Conservation (phyloP, 148 eudicot species). For the Camellia sinensis region DNA sequence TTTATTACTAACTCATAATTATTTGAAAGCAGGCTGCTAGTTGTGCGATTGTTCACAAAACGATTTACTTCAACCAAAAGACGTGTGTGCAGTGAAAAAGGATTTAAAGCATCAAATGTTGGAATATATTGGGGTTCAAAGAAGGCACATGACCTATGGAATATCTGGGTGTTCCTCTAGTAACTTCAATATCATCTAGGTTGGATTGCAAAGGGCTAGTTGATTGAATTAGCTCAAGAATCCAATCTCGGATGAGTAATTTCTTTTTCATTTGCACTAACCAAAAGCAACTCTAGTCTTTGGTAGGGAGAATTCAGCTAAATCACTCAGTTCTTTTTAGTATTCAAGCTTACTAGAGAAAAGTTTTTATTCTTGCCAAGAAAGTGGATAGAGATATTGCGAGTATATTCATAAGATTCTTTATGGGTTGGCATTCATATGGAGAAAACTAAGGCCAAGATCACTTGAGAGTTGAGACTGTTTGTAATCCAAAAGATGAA, state of each 20-base stretch:
- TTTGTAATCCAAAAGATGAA: not conserved
- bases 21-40: not conserved
- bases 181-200: not conserved
- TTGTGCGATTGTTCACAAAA: not conserved
- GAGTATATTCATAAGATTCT: not conserved
- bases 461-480: not conserved
- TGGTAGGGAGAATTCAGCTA: not conserved
- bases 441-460: not conserved
- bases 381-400: not conserved
- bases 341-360: not conserved
- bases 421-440: not conserved
- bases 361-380: not conserved
- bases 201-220: not conserved
- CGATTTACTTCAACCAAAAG: not conserved
- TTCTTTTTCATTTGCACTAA: not conserved
- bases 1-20: not conserved
- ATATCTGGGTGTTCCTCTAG: not conserved
- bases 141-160: not conserved
- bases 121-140: not conserved
- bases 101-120: not conserved
- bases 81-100: not conserved
- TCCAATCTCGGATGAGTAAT: not conserved
- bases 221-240: not conserved
- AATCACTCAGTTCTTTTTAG: not conserved
- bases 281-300: not conserved